These are phyloP conservation scores for Penstemon davidsonii DNA, from an alignment of 257 asterid species.

Conservation along the genomic window DNA sequence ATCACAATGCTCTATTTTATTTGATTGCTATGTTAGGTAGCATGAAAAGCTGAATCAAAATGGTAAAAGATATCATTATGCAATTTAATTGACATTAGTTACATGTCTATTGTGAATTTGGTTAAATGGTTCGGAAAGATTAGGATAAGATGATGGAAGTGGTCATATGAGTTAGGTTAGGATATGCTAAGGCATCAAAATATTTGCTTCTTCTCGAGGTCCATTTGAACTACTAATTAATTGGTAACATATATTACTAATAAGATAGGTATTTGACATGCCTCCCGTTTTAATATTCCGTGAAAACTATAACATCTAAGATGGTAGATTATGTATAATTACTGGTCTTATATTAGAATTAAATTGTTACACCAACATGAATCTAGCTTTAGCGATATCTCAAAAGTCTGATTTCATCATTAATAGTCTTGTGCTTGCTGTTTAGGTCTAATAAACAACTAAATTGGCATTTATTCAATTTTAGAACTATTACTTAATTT, in stretches of 20 bases:
- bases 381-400: background rate
- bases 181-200: background rate
- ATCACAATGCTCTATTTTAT: background rate
- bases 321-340: background rate
- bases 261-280: too few species aligned
- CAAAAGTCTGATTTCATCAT: background rate
- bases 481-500: background rate
- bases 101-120: background rate
- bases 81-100: background rate
- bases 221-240: background rate
- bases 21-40: background rate
- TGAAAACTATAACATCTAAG: background rate
- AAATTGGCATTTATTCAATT: background rate
- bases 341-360: background rate
- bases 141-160: background rate
- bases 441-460: background rate
- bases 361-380: background rate
- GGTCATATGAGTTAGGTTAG: background rate
- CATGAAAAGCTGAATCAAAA: background rate
- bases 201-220: constrained; percentile 2
- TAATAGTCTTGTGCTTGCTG: background rate
- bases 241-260: background rate
- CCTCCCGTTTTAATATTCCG: background rate
- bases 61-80: background rate
- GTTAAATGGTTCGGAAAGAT: background rate